A percentile compares a stretch with the other conserved stretches of the same genome.
Evolutionary conservation across 2,329 filamentous ascomycete species (phyloP).

Genomic region (Ceratocystis albifundus): DNA sequence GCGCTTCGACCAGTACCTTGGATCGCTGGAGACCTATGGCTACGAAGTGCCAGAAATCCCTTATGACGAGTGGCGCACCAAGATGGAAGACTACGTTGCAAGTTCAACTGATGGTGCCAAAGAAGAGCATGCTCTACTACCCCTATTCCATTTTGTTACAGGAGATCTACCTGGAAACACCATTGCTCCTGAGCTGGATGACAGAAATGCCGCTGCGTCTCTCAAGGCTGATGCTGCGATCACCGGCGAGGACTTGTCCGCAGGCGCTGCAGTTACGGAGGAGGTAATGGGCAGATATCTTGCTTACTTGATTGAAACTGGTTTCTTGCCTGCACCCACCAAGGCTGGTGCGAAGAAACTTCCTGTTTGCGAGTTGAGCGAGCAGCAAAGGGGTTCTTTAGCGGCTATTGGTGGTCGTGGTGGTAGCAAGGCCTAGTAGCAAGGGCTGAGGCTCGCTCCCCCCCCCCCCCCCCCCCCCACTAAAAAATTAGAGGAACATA

Average conservation of each 20-base stretch:
- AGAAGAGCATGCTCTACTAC: conserved; percentile 36
- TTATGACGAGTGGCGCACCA: conserved; percentile 57
- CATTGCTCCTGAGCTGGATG: conserved; percentile 58
- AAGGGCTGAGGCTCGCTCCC: conserved; percentile 18
- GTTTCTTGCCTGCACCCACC: conserved; percentile 43
- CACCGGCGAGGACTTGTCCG: conserved; percentile 39
- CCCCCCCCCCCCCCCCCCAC: no score
- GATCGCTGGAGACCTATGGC: conserved; percentile 57
- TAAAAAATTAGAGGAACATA: background rate
- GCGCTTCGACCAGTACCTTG: conserved; percentile 66
- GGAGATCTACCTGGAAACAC: conserved; percentile 56
- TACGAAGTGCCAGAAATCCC: conserved; percentile 55
- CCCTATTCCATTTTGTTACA: conserved; percentile 61
- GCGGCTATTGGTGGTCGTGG: conserved; percentile 23
- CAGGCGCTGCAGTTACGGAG: conserved; percentile 43
- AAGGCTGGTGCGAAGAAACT: conserved; percentile 31
- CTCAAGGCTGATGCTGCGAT: conserved; percentile 43
- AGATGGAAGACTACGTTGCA: conserved; percentile 30
- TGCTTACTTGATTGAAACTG: conserved; percentile 46
- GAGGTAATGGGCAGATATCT: conserved; percentile 50
- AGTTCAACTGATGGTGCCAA: conserved; percentile 26
- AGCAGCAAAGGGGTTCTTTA: conserved; percentile 22
- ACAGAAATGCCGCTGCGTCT: conserved; percentile 44
- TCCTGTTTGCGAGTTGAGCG: conserved; percentile 35
- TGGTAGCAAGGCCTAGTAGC: conserved; percentile 8